Evolutionary conservation across 805 yeast genomes (phyloP).

Genomic region (Wickerhamiella kurtzmanii): DNA sequence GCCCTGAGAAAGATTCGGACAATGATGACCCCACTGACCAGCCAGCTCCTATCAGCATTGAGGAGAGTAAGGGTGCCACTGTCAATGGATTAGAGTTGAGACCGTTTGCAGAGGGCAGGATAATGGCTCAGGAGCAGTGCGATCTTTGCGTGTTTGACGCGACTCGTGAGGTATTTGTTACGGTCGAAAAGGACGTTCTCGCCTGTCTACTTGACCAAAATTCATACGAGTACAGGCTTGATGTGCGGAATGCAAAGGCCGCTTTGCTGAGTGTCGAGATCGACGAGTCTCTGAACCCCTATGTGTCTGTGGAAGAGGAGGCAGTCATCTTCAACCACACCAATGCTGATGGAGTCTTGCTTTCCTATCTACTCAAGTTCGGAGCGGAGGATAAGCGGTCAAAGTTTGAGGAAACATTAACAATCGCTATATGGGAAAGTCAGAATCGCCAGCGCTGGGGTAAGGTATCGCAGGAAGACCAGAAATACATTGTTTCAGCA

Average conservation of each 20-base stretch:
- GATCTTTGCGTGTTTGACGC: constrained; percentile 50
- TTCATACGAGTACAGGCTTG: constrained; percentile 41
- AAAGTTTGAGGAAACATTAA: constrained; percentile 40
- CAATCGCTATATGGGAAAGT: constrained; percentile 48
- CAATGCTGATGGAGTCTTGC: constrained; percentile 28
- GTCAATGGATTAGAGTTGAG: background rate
- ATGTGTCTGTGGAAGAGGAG: constrained; percentile 42
- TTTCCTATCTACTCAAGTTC: constrained; percentile 56
- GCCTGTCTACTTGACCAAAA: constrained; percentile 35
- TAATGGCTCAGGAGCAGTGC: constrained; percentile 18
- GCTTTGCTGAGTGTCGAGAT: constrained; percentile 31
- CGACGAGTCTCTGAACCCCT: constrained; percentile 44
- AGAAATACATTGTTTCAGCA: constrained; percentile 45
- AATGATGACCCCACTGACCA: constrained; percentile 10
- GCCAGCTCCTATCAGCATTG: background rate
- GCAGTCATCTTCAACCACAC: constrained; percentile 57
- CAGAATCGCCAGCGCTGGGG: constrained; percentile 39
- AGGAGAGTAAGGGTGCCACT: background rate
- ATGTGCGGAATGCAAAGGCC: constrained; percentile 25
- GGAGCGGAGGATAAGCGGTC: constrained; percentile 28
- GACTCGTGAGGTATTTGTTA: constrained; percentile 33
- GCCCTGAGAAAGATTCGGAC: no score
- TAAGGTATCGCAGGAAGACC: constrained; percentile 31
- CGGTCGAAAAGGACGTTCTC: constrained; percentile 27
- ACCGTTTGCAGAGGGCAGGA: constrained; percentile 14